Evolutionary conservation across 768 basidiomycete genomes (phyloP).

Genomic region (Phylloporus rhodoxanthus): DNA sequence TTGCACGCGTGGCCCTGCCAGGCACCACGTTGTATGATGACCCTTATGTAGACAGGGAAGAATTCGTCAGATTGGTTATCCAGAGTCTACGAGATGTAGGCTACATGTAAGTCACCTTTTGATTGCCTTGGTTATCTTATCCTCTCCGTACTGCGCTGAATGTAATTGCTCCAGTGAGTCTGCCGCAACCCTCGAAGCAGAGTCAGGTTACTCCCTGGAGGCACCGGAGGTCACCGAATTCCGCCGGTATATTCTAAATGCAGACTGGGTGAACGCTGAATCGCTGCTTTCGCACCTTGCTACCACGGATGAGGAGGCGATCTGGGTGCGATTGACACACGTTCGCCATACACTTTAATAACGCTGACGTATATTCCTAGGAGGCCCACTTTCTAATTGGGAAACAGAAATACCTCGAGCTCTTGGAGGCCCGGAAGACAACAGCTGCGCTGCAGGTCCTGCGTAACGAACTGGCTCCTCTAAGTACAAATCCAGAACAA

Average conservation of each 20-base stretch:
- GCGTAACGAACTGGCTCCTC: conserved; percentile 81
- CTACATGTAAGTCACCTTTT: conserved; percentile 45
- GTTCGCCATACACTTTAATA: conserved; percentile 5
- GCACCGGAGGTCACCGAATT: conserved; percentile 72
- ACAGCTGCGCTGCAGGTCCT: conserved; percentile 81
- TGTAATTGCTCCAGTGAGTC: conserved; percentile 56
- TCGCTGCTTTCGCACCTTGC: conserved; percentile 62
- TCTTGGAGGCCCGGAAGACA: conserved; percentile 74
- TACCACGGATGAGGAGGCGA: conserved; percentile 58
- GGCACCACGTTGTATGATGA: conserved; percentile 76
- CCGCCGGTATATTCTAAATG: conserved; percentile 71
- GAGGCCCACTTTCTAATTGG: conserved; percentile 83
- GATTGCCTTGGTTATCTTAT: conserved; percentile 8
- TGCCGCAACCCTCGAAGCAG: conserved; percentile 81
- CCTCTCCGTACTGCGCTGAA: conserved; percentile 9
- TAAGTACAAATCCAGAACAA: conserved; percentile 73
- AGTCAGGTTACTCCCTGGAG: conserved; percentile 89
- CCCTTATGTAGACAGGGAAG: conserved; percentile 77
- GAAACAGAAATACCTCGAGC: conserved; percentile 94
- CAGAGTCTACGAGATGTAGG: conserved; percentile 90
- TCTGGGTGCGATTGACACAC: conserved; percentile 50
- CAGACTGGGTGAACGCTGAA: conserved; percentile 77
- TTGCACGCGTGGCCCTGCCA: conserved; percentile 61
- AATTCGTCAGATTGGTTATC: conserved; percentile 83
- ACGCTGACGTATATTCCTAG: conserved; percentile 36